A percentile compares a stretch with the other conserved stretches of the same genome.
Conservation (phyloP, 495 filamentous ascomycete species). For the Penicillium dipodomyicola region DNA sequence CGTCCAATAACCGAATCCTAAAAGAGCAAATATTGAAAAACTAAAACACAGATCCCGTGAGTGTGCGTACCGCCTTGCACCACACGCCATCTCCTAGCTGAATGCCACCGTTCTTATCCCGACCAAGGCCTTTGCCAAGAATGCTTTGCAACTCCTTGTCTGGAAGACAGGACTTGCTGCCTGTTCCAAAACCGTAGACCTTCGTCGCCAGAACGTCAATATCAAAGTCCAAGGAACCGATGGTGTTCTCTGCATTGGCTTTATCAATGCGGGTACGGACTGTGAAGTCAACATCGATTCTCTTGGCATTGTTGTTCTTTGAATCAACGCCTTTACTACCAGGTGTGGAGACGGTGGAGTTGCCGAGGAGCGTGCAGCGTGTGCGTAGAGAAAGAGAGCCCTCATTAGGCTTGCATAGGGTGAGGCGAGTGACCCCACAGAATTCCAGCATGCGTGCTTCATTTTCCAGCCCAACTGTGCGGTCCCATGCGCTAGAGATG, state of each 20-base stretch:
- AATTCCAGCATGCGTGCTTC: constrained; percentile 49
- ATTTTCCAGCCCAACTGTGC: constrained; percentile 39
- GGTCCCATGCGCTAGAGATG: constrained; percentile 44
- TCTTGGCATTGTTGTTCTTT: constrained; percentile 18
- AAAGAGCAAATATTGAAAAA: constrained; percentile 15
- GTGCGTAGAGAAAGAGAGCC: constrained; percentile 35
- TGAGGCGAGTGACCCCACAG: constrained; percentile 46
- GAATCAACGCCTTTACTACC: constrained; percentile 20
- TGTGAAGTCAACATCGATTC: constrained; percentile 47
- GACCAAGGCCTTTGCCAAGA: constrained; percentile 32
- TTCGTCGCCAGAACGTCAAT: constrained; percentile 45
- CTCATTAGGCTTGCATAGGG: constrained; percentile 29
- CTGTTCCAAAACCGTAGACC: constrained; percentile 44
- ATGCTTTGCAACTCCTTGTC: constrained; percentile 42
- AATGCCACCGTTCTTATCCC: constrained; percentile 16
- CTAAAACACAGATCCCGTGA: constrained; percentile 38
- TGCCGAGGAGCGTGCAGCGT: constrained; percentile 42
- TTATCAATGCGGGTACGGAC: constrained; percentile 31
- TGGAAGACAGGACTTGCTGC: constrained; percentile 31
- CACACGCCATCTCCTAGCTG: constrained; percentile 42
- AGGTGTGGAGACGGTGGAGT: constrained; percentile 14
- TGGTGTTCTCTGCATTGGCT: constrained; percentile 12
- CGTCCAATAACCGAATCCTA: neutral
- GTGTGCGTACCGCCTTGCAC: constrained; percentile 40
- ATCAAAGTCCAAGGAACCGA: constrained; percentile 38